Conservation (phyloP, 1,139 yeast species). For the Debaryomyces subglobosus region DNA sequence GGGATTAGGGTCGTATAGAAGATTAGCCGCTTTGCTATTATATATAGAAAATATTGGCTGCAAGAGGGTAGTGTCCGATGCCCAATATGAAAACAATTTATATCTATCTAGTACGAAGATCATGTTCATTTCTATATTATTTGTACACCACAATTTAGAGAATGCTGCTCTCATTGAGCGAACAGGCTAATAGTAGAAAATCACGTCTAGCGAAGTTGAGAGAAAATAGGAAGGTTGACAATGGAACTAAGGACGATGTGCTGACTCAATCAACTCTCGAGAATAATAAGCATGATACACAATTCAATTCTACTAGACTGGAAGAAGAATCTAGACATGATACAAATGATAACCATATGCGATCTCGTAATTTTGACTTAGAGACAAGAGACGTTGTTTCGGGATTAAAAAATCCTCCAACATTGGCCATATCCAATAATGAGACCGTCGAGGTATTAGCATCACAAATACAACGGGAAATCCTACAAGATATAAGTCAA, state of each 20-base stretch:
- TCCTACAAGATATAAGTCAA: slow-evolving; percentile 16
- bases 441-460: slow-evolving; percentile 36
- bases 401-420: slow-evolving; percentile 14
- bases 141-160: background rate
- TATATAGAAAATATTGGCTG: background rate
- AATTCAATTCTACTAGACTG: background rate
- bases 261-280: background rate
- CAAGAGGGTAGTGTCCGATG: slow-evolving; percentile 5
- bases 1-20: background rate
- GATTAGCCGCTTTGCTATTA: background rate
- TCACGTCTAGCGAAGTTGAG: slow-evolving; percentile 29
- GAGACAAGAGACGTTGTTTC: background rate
- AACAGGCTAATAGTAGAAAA: slow-evolving; percentile 20
- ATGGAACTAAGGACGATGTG: background rate
- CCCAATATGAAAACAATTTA: slow-evolving; percentile 2
- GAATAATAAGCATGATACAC: background rate
- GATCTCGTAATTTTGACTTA: slow-evolving; percentile 1
- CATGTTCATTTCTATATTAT: background rate
- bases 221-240: slow-evolving; percentile 15
- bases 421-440: slow-evolving; percentile 14
- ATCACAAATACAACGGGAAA: slow-evolving; percentile 25
- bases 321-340: background rate
- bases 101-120: background rate
- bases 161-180: slow-evolving; percentile 4
- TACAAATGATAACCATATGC: background rate